Evolutionary conservation across 1,284 basidiomycete species (phyloP).

Genomic region (Ustilago hordei): DNA sequence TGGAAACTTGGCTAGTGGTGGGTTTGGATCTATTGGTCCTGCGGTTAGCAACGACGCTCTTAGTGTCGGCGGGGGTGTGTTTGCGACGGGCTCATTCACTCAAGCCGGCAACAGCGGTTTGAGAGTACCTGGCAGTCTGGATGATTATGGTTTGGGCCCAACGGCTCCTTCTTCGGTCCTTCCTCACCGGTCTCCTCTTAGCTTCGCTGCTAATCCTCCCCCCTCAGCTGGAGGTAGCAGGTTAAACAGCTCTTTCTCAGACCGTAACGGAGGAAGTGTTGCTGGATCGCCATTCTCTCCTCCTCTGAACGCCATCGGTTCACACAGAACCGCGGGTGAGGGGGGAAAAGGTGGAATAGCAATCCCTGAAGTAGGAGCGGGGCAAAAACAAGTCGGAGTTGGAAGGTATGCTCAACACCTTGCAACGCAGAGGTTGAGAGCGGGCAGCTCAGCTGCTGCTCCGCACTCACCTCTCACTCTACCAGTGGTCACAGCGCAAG

Average conservation of each 20-base stretch:
- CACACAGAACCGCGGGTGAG: slow-evolving; percentile 16
- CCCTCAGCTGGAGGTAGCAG: slow-evolving; percentile 4
- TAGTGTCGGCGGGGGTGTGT: not conserved
- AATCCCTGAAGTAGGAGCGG: slow-evolving; percentile 22
- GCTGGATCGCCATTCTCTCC: slow-evolving; percentile 39
- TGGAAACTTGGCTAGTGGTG: slow-evolving; percentile 13
- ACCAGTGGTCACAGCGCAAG: slow-evolving; percentile 55
- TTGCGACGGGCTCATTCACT: slow-evolving; percentile 15
- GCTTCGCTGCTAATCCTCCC: slow-evolving; percentile 23
- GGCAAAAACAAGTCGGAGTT: slow-evolving; percentile 12
- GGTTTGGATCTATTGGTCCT: slow-evolving; percentile 18
- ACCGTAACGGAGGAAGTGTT: slow-evolving; percentile 26
- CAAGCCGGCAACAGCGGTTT: slow-evolving; percentile 25
- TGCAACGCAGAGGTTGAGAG: slow-evolving; percentile 41
- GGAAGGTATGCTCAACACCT: slow-evolving; percentile 33
- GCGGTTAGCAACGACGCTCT: slow-evolving; percentile 2
- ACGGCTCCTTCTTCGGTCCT: slow-evolving; percentile 60
- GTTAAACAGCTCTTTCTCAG: slow-evolving; percentile 37
- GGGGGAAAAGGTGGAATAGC: slow-evolving; percentile 39
- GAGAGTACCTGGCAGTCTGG: slow-evolving; percentile 25
- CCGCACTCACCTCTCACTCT: slow-evolving; percentile 51
- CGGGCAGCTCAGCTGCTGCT: slow-evolving; percentile 30
- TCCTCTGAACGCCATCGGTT: slow-evolving; percentile 35
- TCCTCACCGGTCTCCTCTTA: slow-evolving; percentile 41
- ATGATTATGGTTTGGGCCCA: slow-evolving; percentile 55